A percentile compares a stretch with the other conserved stretches of the same genome.
These are phyloP conservation scores for Sporothrix variecibatus DNA, from an alignment of 2,329 filamentous ascomycete genomes.

Conservation along the genomic window DNA sequence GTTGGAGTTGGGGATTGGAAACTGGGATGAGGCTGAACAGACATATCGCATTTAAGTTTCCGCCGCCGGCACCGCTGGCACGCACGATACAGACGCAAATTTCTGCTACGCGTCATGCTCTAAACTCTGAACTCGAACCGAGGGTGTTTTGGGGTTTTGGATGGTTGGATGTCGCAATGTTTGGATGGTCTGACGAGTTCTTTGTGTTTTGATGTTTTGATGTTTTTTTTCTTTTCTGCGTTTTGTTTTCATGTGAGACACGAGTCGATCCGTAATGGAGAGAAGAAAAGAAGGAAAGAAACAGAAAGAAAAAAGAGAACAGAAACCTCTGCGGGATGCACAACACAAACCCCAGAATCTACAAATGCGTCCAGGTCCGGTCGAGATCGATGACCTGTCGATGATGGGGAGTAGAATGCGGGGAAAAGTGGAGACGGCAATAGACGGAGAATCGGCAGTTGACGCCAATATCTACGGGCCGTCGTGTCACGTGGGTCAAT, in stretches of 20 bases:
- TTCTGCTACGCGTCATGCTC: neutral
- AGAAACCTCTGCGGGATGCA: too few relatives aligned
- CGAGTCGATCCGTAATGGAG: neutral
- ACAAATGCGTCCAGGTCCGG: too few relatives aligned
- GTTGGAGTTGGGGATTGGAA: too few relatives aligned
- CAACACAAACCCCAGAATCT: too few relatives aligned
- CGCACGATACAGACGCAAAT: slow-evolving; percentile 1
- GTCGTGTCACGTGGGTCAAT: too few relatives aligned
- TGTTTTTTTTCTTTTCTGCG: too few relatives aligned
- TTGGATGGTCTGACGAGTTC: neutral
- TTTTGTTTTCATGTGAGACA: too few relatives aligned
- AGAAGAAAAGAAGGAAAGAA: neutral
- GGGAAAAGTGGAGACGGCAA: slow-evolving; percentile 8
- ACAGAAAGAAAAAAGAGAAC: neutral
- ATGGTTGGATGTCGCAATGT: too few relatives aligned
- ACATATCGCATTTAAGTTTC: neutral
- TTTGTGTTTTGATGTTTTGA: neutral
- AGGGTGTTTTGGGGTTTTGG: neutral
- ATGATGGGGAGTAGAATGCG: neutral
- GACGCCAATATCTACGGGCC: neutral
- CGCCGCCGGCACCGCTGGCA: slow-evolving; percentile 1
- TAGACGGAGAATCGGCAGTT: neutral
- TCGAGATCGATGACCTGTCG: too few relatives aligned
- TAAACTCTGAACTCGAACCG: neutral
- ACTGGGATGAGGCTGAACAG: too few relatives aligned